A percentile compares a stretch with the other conserved stretches of the same genome.
Conservation (phyloP, 2,329 filamentous ascomycete genomes). For the Tolypocladium nubicola region DNA sequence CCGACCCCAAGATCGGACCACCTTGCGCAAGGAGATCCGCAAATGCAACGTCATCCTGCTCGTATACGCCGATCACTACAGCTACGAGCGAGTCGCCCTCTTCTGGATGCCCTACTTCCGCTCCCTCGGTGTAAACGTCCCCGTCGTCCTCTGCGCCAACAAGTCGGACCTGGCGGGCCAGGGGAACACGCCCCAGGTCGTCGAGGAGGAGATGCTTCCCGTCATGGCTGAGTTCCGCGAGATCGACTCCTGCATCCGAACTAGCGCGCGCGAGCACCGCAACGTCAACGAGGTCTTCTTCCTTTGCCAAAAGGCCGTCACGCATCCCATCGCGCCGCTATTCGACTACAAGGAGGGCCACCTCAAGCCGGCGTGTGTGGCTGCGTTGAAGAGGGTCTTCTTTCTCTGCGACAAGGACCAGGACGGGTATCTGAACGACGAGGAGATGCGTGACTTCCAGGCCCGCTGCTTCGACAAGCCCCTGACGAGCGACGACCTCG, state of each 20-base stretch:
- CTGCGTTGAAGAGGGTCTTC: slow-evolving; percentile 82
- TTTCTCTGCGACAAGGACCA: slow-evolving; percentile 95
- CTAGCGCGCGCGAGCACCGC: slow-evolving; percentile 81
- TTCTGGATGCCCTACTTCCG: slow-evolving; percentile 99
- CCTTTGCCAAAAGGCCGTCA: slow-evolving; percentile 95
- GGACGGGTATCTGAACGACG: slow-evolving; percentile 82
- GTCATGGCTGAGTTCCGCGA: slow-evolving; percentile 99
- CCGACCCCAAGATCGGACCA: slow-evolving; percentile 83
- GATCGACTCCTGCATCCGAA: slow-evolving; percentile 94
- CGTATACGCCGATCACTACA: slow-evolving; percentile 97
- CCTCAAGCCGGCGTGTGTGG: slow-evolving; percentile 80
- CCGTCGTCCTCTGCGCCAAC: slow-evolving; percentile 92
- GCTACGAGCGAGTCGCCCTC: slow-evolving; percentile 90
- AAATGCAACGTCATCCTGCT: slow-evolving; percentile 96
- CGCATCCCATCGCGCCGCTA: slow-evolving; percentile 88
- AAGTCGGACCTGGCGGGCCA: slow-evolving; percentile 81
- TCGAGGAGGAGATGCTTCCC: slow-evolving; percentile 95
- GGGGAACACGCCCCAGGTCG: slow-evolving; percentile 68
- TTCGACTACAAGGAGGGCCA: slow-evolving; percentile 91
- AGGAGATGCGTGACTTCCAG: slow-evolving; percentile 87
- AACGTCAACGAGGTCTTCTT: slow-evolving; percentile 98
- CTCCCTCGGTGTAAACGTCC: slow-evolving; percentile 95
- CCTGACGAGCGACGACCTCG: slow-evolving; percentile 67
- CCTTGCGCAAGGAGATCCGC: slow-evolving; percentile 83
- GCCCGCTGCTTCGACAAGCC: slow-evolving; percentile 85